A percentile compares a stretch with the other conserved stretches of the same genome.
Evolutionary conservation across 306 rosid species (phyloP).

Genomic region (Begonia peltatifolia): DNA sequence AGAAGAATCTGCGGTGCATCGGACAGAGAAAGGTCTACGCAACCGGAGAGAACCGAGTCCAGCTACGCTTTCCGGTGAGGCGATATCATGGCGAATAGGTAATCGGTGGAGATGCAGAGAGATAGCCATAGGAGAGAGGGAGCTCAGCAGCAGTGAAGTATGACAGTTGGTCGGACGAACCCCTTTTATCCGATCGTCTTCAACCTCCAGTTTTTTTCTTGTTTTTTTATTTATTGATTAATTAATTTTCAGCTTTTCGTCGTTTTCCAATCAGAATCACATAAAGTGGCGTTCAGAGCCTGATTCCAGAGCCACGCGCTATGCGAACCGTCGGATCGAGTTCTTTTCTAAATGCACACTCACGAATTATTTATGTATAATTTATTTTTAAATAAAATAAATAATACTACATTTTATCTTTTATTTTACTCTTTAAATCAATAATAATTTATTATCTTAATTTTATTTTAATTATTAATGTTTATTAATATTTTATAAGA

Average conservation of each 20-base stretch:
- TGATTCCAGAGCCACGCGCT: not conserved
- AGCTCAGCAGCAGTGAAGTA: not conserved
- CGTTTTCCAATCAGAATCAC: not conserved
- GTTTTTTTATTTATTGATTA: not conserved
- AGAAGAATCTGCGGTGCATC: slow-evolving; percentile 39
- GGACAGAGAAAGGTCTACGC: slow-evolving; percentile 37
- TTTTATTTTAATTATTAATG: too few relatives aligned
- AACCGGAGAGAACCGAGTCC: slow-evolving; percentile 13
- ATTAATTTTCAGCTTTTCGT: not conserved
- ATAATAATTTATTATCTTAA: too few relatives aligned
- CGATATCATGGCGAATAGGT: slow-evolving; percentile 28
- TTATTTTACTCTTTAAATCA: too few relatives aligned
- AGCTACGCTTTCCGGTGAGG: slow-evolving; percentile 20
- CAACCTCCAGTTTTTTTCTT: not conserved
- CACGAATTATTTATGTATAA: too few relatives aligned
- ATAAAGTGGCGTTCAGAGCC: not conserved
- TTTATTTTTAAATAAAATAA: too few relatives aligned
- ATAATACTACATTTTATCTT: too few relatives aligned
- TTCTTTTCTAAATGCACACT: too few relatives aligned
- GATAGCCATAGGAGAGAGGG: slow-evolving; percentile 47
- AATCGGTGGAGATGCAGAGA: slow-evolving; percentile 44
- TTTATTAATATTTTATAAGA: too few relatives aligned
- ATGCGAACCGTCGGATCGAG: too few relatives aligned
- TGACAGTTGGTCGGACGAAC: not conserved
- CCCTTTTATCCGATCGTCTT: slow-evolving; percentile 1